These are phyloP conservation scores for Scolecobasidium constrictum DNA, from an alignment of 2,329 filamentous ascomycete species.

Conservation along the genomic window DNA sequence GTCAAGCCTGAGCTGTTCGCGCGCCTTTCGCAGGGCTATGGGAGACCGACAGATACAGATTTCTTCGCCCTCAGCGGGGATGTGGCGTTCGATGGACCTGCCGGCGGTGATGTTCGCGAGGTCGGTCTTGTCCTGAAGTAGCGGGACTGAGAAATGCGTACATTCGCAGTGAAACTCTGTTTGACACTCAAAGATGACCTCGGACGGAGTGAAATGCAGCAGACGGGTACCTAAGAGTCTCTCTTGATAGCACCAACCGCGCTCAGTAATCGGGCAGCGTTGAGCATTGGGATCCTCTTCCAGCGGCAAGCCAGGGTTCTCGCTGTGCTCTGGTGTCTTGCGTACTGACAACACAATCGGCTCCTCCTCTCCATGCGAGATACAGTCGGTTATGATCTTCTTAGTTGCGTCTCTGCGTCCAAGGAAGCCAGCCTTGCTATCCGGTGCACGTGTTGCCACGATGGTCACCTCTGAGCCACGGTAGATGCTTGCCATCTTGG, in stretches of 20 bases:
- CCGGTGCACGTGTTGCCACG: constrained; percentile 9
- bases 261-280: background rate
- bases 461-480: constrained; percentile 12
- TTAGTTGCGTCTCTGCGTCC: background rate
- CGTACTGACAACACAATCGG: no score
- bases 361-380: no score
- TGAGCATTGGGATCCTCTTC: background rate
- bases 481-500: constrained; percentile 15
- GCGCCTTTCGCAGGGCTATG: no score
- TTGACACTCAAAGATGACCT: constrained; percentile 10
- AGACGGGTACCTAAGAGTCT: constrained; percentile 8
- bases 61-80: no score
- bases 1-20: no score
- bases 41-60: no score
- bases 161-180: background rate
- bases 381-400: no score
- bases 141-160: background rate
- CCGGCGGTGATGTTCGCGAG: background rate
- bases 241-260: constrained; percentile 9
- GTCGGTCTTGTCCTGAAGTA: background rate
- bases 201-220: constrained; percentile 6
- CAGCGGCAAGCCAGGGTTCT: no score
- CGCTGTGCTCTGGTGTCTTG: no score
- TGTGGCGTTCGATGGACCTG: no score
- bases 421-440: constrained; percentile 5